Percentiles rank a stretch among this genome's conserved stretches.
Evolutionary conservation across 331 rosid genomes (phyloP).

Genomic region (Prunus yedoensis): DNA sequence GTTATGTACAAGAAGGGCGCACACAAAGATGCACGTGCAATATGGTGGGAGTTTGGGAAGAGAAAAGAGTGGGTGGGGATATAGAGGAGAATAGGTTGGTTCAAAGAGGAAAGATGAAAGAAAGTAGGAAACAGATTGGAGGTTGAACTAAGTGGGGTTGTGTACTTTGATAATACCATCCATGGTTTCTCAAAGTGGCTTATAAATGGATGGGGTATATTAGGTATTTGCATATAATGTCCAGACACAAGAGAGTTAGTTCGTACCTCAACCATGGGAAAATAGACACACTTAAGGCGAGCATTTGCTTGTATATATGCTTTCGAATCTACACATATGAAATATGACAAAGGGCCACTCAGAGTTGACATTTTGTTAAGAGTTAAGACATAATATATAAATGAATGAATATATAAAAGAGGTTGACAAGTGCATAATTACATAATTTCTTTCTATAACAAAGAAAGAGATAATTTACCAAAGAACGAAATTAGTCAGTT

Average conservation of each 20-base stretch:
- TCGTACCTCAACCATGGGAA: constrained; percentile 51
- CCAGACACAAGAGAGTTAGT: neutral
- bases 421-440: neutral
- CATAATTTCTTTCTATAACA: neutral
- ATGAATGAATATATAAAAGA: no score
- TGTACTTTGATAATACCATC: neutral
- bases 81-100: neutral
- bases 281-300: constrained; percentile 52
- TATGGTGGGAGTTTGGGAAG: neutral
- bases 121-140: neutral
- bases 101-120: neutral
- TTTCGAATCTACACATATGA: constrained; percentile 35
- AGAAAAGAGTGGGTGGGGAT: neutral
- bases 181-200: neutral
- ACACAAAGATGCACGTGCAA: neutral
- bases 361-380: neutral
- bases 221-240: neutral
- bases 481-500: neutral
- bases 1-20: neutral
- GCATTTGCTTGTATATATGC: constrained; percentile 49
- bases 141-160: neutral
- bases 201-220: neutral
- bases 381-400: neutral
- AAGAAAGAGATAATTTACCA: neutral
- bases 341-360: constrained; percentile 10